Conservation (phyloP, 2,329 filamentous ascomycete species). For the Samsoniella hepiali region DNA sequence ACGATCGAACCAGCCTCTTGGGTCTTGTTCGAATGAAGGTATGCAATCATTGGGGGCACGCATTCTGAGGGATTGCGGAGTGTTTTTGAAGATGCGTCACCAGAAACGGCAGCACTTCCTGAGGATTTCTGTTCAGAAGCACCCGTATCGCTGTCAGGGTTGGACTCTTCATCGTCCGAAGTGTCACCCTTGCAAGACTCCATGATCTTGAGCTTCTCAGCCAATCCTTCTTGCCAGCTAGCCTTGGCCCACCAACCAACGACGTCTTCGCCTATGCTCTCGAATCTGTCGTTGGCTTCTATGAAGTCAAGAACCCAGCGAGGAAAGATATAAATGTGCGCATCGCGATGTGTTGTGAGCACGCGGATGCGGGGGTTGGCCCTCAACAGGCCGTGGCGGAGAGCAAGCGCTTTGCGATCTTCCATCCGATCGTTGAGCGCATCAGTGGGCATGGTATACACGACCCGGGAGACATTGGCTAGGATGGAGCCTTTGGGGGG, state of each 20-base stretch:
- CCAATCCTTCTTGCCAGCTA: constrained; percentile 80
- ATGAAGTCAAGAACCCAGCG: constrained; percentile 87
- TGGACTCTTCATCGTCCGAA: constrained; percentile 37
- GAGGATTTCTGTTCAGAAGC: constrained; percentile 22
- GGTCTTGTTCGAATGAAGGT: constrained; percentile 64
- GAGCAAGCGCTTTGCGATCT: constrained; percentile 66
- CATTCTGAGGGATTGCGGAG: constrained; percentile 15
- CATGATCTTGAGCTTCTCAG: constrained; percentile 70
- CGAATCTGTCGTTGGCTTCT: constrained; percentile 72
- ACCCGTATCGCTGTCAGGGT: constrained; percentile 29
- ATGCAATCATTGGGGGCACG: constrained; percentile 75
- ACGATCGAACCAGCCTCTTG: constrained; percentile 59
- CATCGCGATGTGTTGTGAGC: constrained; percentile 80
- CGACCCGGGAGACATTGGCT: constrained; percentile 68
- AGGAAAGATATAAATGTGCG: constrained; percentile 92
- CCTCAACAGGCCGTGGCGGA: constrained; percentile 73
- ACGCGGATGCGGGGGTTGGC: constrained; percentile 75
- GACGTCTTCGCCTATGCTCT: constrained; percentile 87
- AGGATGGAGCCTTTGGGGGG: constrained; percentile 59
- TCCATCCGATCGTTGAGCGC: constrained; percentile 81
- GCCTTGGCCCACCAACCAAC: constrained; percentile 95
- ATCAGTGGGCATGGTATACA: constrained; percentile 85
- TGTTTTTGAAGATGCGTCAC: neutral
- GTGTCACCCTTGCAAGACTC: constrained; percentile 50
- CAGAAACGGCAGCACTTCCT: neutral